Conservation (phyloP, 163 green algal species). For the Prototheca stagnorum region DNA sequence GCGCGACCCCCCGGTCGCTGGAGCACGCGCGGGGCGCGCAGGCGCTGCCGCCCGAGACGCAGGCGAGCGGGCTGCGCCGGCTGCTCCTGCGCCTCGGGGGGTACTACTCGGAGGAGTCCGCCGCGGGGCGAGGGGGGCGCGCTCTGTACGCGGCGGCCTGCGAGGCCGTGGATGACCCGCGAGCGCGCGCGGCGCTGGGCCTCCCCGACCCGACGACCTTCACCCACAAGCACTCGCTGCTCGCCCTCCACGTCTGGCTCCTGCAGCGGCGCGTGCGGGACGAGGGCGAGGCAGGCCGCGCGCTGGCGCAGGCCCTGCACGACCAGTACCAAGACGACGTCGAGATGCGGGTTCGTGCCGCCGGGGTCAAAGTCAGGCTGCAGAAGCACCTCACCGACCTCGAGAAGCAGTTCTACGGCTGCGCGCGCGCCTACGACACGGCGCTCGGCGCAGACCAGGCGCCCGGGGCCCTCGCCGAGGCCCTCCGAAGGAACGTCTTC, state of each 20-base stretch:
- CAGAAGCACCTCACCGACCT: slow-evolving; percentile 44
- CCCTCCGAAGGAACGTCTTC: slow-evolving; percentile 44
- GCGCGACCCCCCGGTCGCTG: too few species aligned
- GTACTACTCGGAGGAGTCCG: slow-evolving; percentile 33
- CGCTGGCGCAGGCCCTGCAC: slow-evolving; percentile 43
- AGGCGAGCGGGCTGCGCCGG: slow-evolving; percentile 1
- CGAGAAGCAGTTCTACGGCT: slow-evolving; percentile 59
- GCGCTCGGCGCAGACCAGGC: slow-evolving; percentile 13
- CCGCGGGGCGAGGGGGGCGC: slow-evolving; percentile 11
- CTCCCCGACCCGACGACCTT: slow-evolving; percentile 22
- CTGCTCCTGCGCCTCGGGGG: slow-evolving; percentile 24
- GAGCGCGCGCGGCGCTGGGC: slow-evolving; percentile 14
- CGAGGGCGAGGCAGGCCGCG: slow-evolving; percentile 33
- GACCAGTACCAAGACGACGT: slow-evolving; percentile 56
- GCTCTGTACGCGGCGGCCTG: slow-evolving; percentile 10
- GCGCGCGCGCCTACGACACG: slow-evolving; percentile 40
- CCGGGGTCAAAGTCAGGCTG: slow-evolving; percentile 41
- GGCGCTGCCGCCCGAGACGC: background rate
- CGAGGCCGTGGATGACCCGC: slow-evolving; percentile 10
- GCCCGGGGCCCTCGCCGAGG: slow-evolving; percentile 10
- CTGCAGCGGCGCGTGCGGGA: slow-evolving; percentile 34
- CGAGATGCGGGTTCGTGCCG: slow-evolving; percentile 31
- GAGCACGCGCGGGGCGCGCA: too few species aligned
- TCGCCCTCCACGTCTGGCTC: slow-evolving; percentile 59
- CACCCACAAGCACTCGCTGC: slow-evolving; percentile 27